Conservation (phyloP, 108 stramenopile genomes). For the Pseudonitzschia pungens region DNA sequence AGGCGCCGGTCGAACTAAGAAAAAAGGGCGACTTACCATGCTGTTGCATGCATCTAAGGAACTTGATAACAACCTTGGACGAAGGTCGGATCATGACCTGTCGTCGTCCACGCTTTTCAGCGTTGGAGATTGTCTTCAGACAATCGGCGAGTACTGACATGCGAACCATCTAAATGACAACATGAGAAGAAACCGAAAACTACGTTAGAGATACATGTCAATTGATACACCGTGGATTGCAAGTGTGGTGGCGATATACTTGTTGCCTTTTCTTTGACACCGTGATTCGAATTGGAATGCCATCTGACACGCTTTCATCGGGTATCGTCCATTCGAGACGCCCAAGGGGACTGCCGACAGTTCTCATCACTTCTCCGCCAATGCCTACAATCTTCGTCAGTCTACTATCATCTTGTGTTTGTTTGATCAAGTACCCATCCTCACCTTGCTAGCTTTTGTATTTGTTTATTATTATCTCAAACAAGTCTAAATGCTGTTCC, state of each 20-base stretch:
- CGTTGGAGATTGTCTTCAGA: constrained; percentile 99
- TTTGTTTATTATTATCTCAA: constrained; percentile 14
- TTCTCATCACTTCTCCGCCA: background rate
- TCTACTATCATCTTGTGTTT: background rate
- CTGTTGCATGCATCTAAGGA: constrained; percentile 99
- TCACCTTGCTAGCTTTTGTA: constrained; percentile 17
- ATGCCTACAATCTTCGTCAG: background rate
- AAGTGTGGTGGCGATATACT: background rate
- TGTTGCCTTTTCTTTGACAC: background rate
- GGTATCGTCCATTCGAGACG: background rate
- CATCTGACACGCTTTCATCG: too few relatives aligned
- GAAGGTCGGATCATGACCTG: constrained; percentile 99
- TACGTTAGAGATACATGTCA: background rate
- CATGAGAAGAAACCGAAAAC: constrained; percentile 1
- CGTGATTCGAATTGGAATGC: too few relatives aligned
- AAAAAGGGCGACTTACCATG: constrained; percentile 79
- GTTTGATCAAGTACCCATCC: constrained; percentile 7
- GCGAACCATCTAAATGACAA: constrained; percentile 92
- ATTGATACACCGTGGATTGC: background rate
- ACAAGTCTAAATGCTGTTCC: constrained; percentile 13
- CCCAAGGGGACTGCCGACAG: background rate
- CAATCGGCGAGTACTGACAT: constrained; percentile 99
- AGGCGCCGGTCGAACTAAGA: background rate
- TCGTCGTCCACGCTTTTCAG: constrained; percentile 99
- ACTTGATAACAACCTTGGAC: constrained; percentile 99